Evolutionary conservation across 1,139 yeast species (phyloP), one percentile per base, ranked within the genome.

Genomic region (Magnusiomyces fungicola): DNA sequence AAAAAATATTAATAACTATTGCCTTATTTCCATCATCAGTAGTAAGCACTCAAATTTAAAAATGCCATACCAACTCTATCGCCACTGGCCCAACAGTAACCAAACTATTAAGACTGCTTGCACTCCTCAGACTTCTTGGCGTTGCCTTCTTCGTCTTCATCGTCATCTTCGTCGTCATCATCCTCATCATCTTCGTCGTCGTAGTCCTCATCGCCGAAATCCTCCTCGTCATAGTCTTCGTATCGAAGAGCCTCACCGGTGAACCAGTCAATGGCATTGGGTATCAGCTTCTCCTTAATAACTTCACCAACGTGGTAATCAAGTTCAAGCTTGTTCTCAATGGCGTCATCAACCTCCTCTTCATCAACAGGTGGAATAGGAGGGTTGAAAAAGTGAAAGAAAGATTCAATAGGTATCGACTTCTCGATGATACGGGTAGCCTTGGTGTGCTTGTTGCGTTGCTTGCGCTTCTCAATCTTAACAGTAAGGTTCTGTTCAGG

Each of bases 231-330:
- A 22, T 57, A 61, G 46, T 67, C 74, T 25, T 72, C 72, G 53
- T 71, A 79, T 68, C 75, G 78, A 52, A 90, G 78, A n/a, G 98
- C 98, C 58, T 85, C 89, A 47, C 98, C 97, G 18, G 97, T 90
- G 68, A 88, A 92, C 97, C 97, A 92, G 69, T 90, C 97, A 61
- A 92, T 79, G 50, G 97, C 97, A 63, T 96, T 81, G 56, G 97
- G 97, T 66, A 92, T 78, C 68, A 94, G 83, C 41, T 36, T 44
- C 68, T 94, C 97, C 73, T 94, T 92, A 67, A 92, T 81, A 64
- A 89, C 94, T 70, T 92, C 99, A 55, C 98, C 99, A 58, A 90
- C 75, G 65, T 90, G 95, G 72, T 92, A 94, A 70, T 92, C 99
- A n/a, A 43, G 39, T 23, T 43, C 46, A 61, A 92, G 78, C 65